Evolutionary conservation across 2,329 filamentous ascomycete genomes (phyloP).

Genomic region (Pyrenochaeta sp.): DNA sequence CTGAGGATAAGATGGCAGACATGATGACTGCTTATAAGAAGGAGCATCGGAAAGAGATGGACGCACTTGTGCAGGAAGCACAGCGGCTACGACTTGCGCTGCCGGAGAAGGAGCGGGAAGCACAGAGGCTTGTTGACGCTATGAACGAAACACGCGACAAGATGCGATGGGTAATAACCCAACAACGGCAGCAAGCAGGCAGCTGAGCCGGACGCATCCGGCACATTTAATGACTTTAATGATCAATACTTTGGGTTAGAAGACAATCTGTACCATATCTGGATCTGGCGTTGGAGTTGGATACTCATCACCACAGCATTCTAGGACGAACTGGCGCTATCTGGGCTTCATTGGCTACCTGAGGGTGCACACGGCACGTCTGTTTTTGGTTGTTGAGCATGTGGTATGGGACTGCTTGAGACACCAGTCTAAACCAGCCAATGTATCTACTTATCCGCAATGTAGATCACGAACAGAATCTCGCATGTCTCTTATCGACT

Average conservation of each 20-base stretch:
- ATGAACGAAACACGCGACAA: constrained; percentile 69
- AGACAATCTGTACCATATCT: constrained; percentile 34
- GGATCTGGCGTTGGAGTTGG: constrained; percentile 22
- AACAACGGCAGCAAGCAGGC: constrained; percentile 34
- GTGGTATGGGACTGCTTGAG: neutral
- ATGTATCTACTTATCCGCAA: neutral
- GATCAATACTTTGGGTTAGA: constrained; percentile 26
- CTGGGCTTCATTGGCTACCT: neutral
- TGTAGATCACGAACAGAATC: neutral
- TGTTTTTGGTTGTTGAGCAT: neutral
- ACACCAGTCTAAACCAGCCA: constrained; percentile 6
- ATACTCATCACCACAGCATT: constrained; percentile 11
- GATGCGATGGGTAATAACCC: constrained; percentile 73
- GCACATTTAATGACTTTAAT: constrained; percentile 23
- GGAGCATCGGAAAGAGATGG: constrained; percentile 69
- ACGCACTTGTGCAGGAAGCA: constrained; percentile 66
- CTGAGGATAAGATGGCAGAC: constrained; percentile 68
- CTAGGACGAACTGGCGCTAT: neutral
- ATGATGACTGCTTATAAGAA: constrained; percentile 72
- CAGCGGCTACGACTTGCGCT: constrained; percentile 64
- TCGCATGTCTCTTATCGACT: neutral
- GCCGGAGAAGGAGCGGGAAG: constrained; percentile 66
- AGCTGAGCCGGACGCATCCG: constrained; percentile 2
- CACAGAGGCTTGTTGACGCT: constrained; percentile 66
- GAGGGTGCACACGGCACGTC: neutral